Percentiles rank a stretch among this genome's conserved stretches.
Evolutionary conservation across 148 eudicot genomes (phyloP).

Genomic region (Fagopyrum tataricum): DNA sequence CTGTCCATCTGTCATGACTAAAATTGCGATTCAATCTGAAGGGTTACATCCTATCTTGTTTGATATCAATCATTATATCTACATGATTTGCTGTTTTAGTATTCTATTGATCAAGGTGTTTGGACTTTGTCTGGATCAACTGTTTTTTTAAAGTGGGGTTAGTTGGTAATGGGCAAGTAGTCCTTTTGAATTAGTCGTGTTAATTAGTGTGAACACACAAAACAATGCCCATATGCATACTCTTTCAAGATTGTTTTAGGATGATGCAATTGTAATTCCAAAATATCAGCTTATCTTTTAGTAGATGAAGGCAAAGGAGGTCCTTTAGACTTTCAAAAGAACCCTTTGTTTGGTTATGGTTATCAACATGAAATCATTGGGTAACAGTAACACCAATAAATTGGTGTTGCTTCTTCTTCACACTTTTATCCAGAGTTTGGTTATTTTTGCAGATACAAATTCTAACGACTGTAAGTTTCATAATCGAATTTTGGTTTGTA

Average conservation of each 20-base stretch:
- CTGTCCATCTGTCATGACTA: neutral
- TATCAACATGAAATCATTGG: neutral
- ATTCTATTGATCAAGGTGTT: neutral
- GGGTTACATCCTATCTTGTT: neutral
- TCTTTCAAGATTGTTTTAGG: neutral
- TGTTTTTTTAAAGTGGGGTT: neutral
- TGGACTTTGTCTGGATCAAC: conserved; percentile 6
- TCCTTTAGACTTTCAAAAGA: neutral
- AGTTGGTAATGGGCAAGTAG: conserved; percentile 14
- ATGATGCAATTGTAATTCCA: conserved; percentile 4
- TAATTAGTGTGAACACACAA: conserved; percentile 4
- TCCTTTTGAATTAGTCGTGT: conserved; percentile 6
- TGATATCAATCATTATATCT: neutral
- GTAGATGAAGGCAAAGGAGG: conserved; percentile 3
- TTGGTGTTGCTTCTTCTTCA: conserved; percentile 3
- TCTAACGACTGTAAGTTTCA: neutral
- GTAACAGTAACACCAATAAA: neutral
- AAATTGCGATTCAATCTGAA: neutral
- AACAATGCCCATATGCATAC: conserved; percentile 3
- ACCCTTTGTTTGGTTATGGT: neutral
- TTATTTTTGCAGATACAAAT: conserved; percentile 8
- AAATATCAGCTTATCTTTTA: neutral
- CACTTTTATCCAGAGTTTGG: neutral
- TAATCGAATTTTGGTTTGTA: neutral
- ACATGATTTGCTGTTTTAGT: neutral